A percentile compares a stretch with the other conserved stretches of the same genome.
phyloP scores from a whole-genome alignment of 345 rosid genomes.

The Eucalyptus leucophloia region DNA sequence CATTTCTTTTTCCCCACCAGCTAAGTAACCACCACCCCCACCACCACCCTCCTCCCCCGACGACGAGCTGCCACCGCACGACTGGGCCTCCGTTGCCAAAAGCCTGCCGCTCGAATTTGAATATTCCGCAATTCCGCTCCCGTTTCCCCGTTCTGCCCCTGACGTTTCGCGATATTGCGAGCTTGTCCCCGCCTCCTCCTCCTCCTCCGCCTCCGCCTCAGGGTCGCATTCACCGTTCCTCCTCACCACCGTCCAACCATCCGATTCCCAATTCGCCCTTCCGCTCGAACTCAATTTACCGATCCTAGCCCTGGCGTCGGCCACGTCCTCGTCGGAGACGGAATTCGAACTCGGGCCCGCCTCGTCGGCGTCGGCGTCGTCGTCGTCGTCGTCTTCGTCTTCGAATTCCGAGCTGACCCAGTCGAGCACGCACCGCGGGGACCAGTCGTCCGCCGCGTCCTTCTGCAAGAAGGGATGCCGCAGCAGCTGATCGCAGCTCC shows the following conservation, averaged over 20 bases:
- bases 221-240: neutral
- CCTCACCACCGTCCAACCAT: conserved; percentile 43
- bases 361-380: neutral
- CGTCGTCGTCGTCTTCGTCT: neutral
- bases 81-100: neutral
- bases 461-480: conserved; percentile 44
- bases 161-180: neutral
- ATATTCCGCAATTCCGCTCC: neutral
- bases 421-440: conserved; percentile 75
- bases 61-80: neutral
- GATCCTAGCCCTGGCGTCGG: conserved; percentile 9
- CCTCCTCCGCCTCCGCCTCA: neutral
- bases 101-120: neutral
- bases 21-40: neutral
- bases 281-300: conserved; percentile 14
- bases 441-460: conserved; percentile 2
- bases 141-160: neutral
- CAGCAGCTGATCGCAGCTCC: conserved; percentile 70
- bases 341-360: neutral
- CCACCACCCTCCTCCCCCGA: neutral
- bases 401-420: conserved; percentile 38
- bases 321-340: neutral
- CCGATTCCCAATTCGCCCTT: conserved; percentile 46
- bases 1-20: neutral
- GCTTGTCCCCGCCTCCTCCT: conserved; percentile 1